A percentile compares a stretch with the other conserved stretches of the same genome.
Conservation (phyloP, 2,329 filamentous ascomycete species). For the Pseudomassariella vexata region DNA sequence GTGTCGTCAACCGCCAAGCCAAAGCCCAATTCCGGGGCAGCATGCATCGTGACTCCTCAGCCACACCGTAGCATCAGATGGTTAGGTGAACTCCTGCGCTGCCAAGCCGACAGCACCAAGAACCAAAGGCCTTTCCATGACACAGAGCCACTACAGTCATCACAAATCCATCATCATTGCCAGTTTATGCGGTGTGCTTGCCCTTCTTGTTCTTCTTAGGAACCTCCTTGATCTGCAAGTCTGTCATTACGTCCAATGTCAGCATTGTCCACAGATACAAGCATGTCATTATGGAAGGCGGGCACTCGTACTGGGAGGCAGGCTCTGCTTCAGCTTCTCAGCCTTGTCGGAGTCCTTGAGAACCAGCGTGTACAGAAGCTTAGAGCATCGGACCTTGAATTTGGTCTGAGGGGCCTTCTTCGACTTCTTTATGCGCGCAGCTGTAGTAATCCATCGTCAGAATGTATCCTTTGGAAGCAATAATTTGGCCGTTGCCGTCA, state of each 20-base stretch:
- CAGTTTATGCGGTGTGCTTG: slow-evolving; percentile 32
- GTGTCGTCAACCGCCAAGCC: slow-evolving; percentile 30
- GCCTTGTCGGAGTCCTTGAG: slow-evolving; percentile 99
- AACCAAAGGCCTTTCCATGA: too few relatives aligned
- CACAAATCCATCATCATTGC: slow-evolving; percentile 7
- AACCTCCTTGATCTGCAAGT: slow-evolving; percentile 47
- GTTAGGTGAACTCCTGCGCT: too few relatives aligned
- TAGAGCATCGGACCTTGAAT: slow-evolving; percentile 99
- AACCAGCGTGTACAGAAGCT: slow-evolving; percentile 95
- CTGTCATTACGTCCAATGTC: slow-evolving; percentile 24
- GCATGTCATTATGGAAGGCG: slow-evolving; percentile 1
- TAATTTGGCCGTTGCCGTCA: slow-evolving; percentile 10
- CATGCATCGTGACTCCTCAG: slow-evolving; percentile 15
- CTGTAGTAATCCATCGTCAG: slow-evolving; percentile 35
- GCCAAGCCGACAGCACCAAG: too few relatives aligned
- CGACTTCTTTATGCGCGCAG: slow-evolving; percentile 95
- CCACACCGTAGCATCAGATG: slow-evolving; percentile 8
- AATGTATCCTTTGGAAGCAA: slow-evolving; percentile 6
- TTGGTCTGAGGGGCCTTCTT: slow-evolving; percentile 88
- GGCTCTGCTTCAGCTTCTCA: slow-evolving; percentile 99
- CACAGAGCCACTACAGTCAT: too few relatives aligned
- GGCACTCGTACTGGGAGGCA: slow-evolving; percentile 80
- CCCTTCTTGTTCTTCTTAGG: slow-evolving; percentile 48
- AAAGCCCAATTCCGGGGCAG: slow-evolving; percentile 20
- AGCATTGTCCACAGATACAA: too few relatives aligned